A percentile compares a stretch with the other conserved stretches of the same genome.
These are phyloP conservation scores for Apophysomyces elegans DNA, from an alignment of 371 early-diverging fungal species.

Conservation along the genomic window DNA sequence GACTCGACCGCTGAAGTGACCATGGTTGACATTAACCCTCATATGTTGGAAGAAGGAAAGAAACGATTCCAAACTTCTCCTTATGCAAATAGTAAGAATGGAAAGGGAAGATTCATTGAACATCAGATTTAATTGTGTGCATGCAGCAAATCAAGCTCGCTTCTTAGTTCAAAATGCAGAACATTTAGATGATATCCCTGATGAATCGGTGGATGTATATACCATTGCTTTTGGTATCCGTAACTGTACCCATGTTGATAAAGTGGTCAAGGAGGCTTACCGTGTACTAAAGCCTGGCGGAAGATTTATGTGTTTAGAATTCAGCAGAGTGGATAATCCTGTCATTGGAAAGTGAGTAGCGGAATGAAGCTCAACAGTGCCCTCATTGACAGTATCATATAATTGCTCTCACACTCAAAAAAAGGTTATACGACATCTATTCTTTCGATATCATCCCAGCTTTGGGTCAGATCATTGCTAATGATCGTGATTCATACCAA, in stretches of 20 bases:
- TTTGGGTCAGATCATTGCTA: slow-evolving; percentile 88
- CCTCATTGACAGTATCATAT: not conserved
- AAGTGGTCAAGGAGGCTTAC: slow-evolving; percentile 87
- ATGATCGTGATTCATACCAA: slow-evolving; percentile 92
- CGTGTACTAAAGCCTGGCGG: slow-evolving; percentile 96
- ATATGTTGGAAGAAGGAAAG: slow-evolving; percentile 93
- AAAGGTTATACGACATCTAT: slow-evolving; percentile 86
- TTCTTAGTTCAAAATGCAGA: slow-evolving; percentile 94
- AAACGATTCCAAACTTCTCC: slow-evolving; percentile 68
- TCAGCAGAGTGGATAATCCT: slow-evolving; percentile 90
- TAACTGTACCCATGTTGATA: slow-evolving; percentile 94
- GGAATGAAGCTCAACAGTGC: not conserved
- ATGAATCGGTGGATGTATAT: slow-evolving; percentile 88
- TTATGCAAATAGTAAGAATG: slow-evolving; percentile 61
- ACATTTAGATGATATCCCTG: slow-evolving; percentile 72
- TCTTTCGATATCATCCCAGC: slow-evolving; percentile 94
- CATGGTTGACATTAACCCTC: slow-evolving; percentile 95
- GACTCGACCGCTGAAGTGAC: slow-evolving; percentile 76
- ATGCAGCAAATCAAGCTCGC: slow-evolving; percentile 60
- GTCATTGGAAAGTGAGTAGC: slow-evolving; percentile 70
- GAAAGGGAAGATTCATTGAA: not conserved
- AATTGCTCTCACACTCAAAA: not conserved
- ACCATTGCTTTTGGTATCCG: slow-evolving; percentile 97
- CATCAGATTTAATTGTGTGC: not conserved
- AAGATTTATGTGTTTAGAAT: slow-evolving; percentile 94